These are phyloP conservation scores for Colletotrichum tropicale DNA, from an alignment of 2,329 filamentous ascomycete genomes.

Conservation along the genomic window DNA sequence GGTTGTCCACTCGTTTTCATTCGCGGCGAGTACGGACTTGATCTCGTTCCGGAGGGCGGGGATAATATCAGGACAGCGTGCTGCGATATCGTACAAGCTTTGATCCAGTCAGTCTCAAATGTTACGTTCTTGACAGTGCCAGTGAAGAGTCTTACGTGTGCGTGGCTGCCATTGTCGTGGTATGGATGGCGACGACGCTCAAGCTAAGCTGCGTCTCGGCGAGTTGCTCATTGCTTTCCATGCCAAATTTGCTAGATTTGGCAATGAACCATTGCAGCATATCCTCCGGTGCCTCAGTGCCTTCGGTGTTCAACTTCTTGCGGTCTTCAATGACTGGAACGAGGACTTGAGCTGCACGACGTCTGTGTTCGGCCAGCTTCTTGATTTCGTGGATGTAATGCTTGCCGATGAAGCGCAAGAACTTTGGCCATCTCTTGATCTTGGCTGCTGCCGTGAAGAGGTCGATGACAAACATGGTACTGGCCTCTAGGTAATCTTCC, in stretches of 20 bases:
- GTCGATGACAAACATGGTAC: background rate
- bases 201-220: constrained; percentile 46
- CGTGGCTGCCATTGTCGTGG: constrained; percentile 33
- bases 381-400: background rate
- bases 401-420: background rate
- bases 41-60: background rate
- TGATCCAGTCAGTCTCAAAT: background rate
- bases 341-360: background rate
- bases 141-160: no score
- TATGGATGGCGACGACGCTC: constrained; percentile 55
- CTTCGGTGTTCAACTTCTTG: background rate
- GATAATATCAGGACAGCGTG: background rate
- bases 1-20: constrained; percentile 39
- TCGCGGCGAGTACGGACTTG: background rate
- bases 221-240: background rate
- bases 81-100: background rate
- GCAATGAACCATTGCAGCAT: background rate
- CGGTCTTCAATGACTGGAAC: background rate
- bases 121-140: no score
- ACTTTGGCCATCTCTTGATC: background rate
- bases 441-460: background rate
- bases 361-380: background rate
- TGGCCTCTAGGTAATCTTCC: constrained; percentile 46
- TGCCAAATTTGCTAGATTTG: background rate
- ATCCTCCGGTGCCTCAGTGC: background rate